Evolutionary conservation across 805 yeast genomes (phyloP).

Genomic region (Teunomyces tritomae): DNA sequence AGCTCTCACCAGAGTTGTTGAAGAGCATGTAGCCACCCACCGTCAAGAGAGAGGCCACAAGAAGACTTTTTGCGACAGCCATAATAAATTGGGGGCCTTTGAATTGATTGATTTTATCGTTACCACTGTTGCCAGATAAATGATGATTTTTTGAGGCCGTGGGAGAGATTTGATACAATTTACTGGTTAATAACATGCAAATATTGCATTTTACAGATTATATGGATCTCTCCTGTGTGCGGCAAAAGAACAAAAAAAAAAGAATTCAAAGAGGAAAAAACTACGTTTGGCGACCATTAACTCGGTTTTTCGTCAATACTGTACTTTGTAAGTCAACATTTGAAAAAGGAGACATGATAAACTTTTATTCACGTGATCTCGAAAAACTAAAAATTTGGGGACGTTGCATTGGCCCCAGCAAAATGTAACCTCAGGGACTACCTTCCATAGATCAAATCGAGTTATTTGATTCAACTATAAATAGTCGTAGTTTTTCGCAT

Average conservation of each 20-base stretch:
- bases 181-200: background rate
- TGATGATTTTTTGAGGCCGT: constrained; percentile 1
- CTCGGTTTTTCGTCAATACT: too few species aligned
- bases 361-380: background rate
- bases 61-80: constrained; percentile 20
- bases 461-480: background rate
- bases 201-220: too few species aligned
- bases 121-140: background rate
- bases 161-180: background rate
- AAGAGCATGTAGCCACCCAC: constrained; percentile 67
- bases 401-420: background rate
- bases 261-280: too few species aligned
- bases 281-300: too few species aligned
- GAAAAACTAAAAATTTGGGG: background rate
- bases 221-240: too few species aligned
- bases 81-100: constrained; percentile 7
- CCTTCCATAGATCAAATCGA: background rate
- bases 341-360: background rate
- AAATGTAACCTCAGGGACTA: constrained; percentile 1
- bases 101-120: constrained; percentile 1
- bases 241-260: too few species aligned
- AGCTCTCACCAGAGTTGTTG: constrained; percentile 88
- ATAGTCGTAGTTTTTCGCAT: background rate
- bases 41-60: constrained; percentile 31
- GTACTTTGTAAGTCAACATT: too few species aligned